Conservation (phyloP, 2,329 filamentous ascomycete species). For the Aspergillus bombycis region DNA sequence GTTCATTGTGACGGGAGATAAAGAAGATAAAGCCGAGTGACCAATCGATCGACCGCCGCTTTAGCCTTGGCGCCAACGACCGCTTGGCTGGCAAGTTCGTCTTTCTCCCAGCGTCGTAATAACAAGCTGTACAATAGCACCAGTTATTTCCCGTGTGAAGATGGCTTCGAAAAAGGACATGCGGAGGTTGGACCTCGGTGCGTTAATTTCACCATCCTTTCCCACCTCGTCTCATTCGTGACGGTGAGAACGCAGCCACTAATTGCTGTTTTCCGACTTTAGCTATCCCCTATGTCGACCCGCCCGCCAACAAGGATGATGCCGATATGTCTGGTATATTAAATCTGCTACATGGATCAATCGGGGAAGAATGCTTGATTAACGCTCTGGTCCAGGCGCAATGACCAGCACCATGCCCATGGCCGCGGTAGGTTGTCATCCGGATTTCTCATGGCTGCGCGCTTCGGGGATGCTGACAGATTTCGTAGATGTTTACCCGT, state of each 20-base stretch:
- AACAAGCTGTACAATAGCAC: conserved; percentile 6
- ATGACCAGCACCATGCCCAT: conserved; percentile 84
- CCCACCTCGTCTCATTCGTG: neutral
- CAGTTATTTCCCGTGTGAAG: conserved; percentile 19
- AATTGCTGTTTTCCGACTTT: conserved; percentile 20
- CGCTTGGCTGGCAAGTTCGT: conserved; percentile 14
- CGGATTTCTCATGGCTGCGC: neutral
- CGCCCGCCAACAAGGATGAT: conserved; percentile 64
- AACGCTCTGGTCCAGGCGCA: conserved; percentile 49
- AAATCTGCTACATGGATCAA: neutral
- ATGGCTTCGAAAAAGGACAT: conserved; percentile 77
- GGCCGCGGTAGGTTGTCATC: conserved; percentile 67
- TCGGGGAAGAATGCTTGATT: conserved; percentile 14
- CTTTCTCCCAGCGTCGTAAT: conserved; percentile 5
- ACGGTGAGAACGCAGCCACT: conserved; percentile 12
- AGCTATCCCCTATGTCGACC: conserved; percentile 90
- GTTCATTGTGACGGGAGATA: neutral
- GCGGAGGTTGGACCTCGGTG: conserved; percentile 74
- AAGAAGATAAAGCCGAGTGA: conserved; percentile 5
- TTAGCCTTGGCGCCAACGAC: conserved; percentile 26
- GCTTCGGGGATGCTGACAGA: conserved; percentile 22
- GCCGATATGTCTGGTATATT: conserved; percentile 70
- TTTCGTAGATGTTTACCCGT: conserved; percentile 77
- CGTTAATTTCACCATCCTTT: conserved; percentile 31
- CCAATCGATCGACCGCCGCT: conserved; percentile 16